These are phyloP conservation scores for Acarospora socialis DNA, from an alignment of 2,329 filamentous ascomycete species.

Conservation along the genomic window DNA sequence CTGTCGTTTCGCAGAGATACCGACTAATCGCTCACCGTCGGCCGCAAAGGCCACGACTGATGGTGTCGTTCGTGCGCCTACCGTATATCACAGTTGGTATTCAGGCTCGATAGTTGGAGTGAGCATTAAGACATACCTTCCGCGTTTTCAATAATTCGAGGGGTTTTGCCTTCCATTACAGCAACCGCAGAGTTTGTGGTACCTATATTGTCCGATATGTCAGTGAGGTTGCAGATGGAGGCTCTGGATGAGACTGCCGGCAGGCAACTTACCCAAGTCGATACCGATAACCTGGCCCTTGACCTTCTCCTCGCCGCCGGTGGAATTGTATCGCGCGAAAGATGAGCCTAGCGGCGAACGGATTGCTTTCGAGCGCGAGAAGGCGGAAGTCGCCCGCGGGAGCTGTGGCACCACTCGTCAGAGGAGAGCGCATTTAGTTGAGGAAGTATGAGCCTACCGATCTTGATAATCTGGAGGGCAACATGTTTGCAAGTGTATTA, in stretches of 20 bases:
- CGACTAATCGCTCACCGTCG: slow-evolving; percentile 89
- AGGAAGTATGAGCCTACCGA: slow-evolving; percentile 8
- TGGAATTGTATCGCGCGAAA: slow-evolving; percentile 66
- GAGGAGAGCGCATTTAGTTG: background rate
- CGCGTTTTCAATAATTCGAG: slow-evolving; percentile 94
- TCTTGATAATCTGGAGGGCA: slow-evolving; percentile 14
- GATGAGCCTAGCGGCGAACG: slow-evolving; percentile 58
- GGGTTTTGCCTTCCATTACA: slow-evolving; percentile 91
- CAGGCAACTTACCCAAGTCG: slow-evolving; percentile 59
- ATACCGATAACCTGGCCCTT: slow-evolving; percentile 96
- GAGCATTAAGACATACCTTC: slow-evolving; percentile 52
- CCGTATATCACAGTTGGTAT: slow-evolving; percentile 1
- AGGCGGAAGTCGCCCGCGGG: slow-evolving; percentile 58
- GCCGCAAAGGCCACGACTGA: slow-evolving; percentile 92
- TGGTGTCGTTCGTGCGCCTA: slow-evolving; percentile 77
- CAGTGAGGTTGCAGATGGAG: background rate
- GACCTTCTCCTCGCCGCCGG: slow-evolving; percentile 63
- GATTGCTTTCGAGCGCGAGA: slow-evolving; percentile 53
- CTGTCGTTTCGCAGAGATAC: slow-evolving; percentile 95
- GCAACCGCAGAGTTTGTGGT: slow-evolving; percentile 97
- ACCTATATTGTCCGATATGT: slow-evolving; percentile 28
- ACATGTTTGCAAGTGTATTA: too few relatives aligned
- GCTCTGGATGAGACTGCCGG: background rate
- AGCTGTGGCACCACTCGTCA: slow-evolving; percentile 38
- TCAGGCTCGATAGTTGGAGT: too few relatives aligned